Evolutionary conservation across 768 basidiomycete genomes (phyloP).

Genomic region (Lactarius akahatsu): DNA sequence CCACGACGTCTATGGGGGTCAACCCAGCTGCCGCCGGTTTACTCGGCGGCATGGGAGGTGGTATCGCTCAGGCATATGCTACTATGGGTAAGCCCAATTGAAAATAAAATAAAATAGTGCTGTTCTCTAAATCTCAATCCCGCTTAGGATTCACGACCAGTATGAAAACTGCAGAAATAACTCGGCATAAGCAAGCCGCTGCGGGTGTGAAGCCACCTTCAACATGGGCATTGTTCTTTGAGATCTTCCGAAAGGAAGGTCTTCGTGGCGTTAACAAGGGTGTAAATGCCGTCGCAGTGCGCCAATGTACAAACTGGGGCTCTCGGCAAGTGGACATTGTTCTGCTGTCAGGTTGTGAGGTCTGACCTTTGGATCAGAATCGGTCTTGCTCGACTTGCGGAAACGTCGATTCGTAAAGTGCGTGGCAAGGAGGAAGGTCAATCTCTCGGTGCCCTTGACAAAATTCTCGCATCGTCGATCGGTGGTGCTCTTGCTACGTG

Average conservation of each 20-base stretch:
- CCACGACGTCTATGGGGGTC: slow-evolving; percentile 60
- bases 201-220: slow-evolving; percentile 83
- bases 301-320: slow-evolving; percentile 93
- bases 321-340: slow-evolving; percentile 58
- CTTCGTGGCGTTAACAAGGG: slow-evolving; percentile 98
- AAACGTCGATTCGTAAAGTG: slow-evolving; percentile 69
- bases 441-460: slow-evolving; percentile 73
- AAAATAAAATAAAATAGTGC: too few species aligned
- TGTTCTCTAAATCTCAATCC: not conserved
- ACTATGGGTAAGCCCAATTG: slow-evolving; percentile 88
- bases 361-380: slow-evolving; percentile 54
- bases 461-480: slow-evolving; percentile 82
- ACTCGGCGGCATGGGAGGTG: slow-evolving; percentile 96
- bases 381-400: slow-evolving; percentile 94
- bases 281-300: slow-evolving; percentile 91
- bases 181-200: slow-evolving; percentile 88
- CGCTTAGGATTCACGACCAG: slow-evolving; percentile 90
- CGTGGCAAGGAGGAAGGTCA: slow-evolving; percentile 80
- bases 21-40: slow-evolving; percentile 83
- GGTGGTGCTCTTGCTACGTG: slow-evolving; percentile 97
- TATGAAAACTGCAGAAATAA: slow-evolving; percentile 99
- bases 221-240: slow-evolving; percentile 91
- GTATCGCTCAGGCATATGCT: slow-evolving; percentile 96
- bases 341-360: slow-evolving; percentile 3
- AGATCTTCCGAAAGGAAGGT: slow-evolving; percentile 93